Base-by-base conservation (phyloP, 352 stramenopile genomes). In the Globisporangium cystogenes region DNA sequence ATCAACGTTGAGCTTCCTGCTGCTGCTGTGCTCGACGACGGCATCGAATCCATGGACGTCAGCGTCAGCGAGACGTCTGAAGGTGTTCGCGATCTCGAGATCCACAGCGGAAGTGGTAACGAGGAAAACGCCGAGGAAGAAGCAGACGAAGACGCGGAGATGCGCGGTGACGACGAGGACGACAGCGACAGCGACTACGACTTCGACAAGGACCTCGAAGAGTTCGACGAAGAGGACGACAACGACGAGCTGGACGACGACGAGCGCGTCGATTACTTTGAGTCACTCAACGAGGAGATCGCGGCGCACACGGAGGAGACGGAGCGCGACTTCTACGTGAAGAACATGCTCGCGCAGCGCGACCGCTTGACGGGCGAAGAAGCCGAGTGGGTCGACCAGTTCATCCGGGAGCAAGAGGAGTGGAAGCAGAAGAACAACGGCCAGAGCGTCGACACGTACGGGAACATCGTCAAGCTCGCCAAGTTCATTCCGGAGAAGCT, bases 381-480 rank as follows among this genome's bases (percentile, higher is more conserved):
- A 20, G 56, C 64, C 33, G 52, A 37, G 50, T 72, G 60, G 60
- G 64, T 72, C 49, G 60, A 68, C 31, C 43, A 44, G 18, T 72
- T 66, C 45, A 56, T 72, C 40, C 35, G 49, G 50, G 48, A 57
- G 48, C 64, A 72, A 46, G 55, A 53, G 16, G 40, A 63, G 50
- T 72, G 64, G 64, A 72, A 69, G 42, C 51, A 60, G 44, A 53
- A 48, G 37, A 37, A 37, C 33, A 53, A 69, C 54, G 60, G 60
- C 56, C 58, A 60, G 37, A 72, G 64, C 48, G 66, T 72, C 39
- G 64, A 72, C 37, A 57, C 47, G 12, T 42, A 33, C 20, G 44
- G 29, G 15, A 27, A 24, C 21, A 20, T 56, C 20, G 15, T 49
- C 24, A 23, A 23, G 14, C 50, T 56, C 29, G 40, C 14, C 8